A percentile compares a stretch with the other conserved stretches of the same genome.
phyloP scores from a whole-genome alignment of 129 eudicot species.

The Flaveria brownii region DNA sequence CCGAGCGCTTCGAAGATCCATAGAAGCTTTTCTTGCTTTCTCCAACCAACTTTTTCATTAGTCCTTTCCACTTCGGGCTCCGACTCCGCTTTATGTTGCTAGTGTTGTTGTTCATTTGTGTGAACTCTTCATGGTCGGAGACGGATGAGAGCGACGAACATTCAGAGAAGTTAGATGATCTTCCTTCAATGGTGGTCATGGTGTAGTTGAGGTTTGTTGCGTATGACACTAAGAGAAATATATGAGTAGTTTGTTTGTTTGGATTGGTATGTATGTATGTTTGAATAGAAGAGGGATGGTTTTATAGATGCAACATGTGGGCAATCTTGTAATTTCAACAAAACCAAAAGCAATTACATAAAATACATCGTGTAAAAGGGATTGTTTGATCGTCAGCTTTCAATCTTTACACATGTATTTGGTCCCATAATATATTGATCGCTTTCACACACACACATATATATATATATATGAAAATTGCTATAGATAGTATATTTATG shows the following conservation, averaged over 20 bases:
- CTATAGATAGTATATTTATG: too few relatives aligned
- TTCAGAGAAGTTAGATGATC: constrained; percentile 25
- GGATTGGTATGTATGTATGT: background rate
- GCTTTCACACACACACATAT: background rate
- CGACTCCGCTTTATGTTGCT: background rate
- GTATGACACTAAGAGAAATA: background rate
- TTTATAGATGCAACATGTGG: background rate
- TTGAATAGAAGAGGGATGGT: background rate
- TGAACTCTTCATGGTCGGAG: constrained; percentile 57
- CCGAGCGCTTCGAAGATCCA: constrained; percentile 41
- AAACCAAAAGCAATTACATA: background rate
- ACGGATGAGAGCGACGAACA: constrained; percentile 32
- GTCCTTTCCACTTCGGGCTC: constrained; percentile 46
- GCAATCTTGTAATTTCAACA: background rate
- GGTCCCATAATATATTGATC: background rate
- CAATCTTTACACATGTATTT: background rate
- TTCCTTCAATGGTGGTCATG: background rate
- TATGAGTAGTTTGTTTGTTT: background rate
- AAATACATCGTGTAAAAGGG: background rate
- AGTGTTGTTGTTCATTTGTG: constrained; percentile 19
- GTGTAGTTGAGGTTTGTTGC: background rate
- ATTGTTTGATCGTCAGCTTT: background rate
- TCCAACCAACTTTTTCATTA: constrained; percentile 48
- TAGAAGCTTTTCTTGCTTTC: constrained; percentile 56
- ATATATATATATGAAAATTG: too few relatives aligned